Conservation (phyloP, 2,329 filamentous ascomycete genomes). For the Rhynchosporium agropyri region DNA sequence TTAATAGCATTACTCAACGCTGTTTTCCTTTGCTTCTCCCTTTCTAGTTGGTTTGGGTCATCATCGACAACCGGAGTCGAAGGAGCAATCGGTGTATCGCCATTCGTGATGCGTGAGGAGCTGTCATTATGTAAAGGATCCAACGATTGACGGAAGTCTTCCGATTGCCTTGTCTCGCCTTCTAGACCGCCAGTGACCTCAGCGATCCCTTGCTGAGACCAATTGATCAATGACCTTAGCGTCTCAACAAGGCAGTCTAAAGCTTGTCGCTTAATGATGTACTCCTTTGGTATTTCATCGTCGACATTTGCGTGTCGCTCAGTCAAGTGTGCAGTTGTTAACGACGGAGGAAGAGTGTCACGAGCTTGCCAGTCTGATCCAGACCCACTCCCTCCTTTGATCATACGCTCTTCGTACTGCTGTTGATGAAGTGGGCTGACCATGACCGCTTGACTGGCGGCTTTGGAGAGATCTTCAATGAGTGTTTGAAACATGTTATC, state of each 20-base stretch:
- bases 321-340: conserved; percentile 58
- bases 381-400: conserved; percentile 54
- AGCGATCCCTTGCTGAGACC: conserved; percentile 70
- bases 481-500: conserved; percentile 97
- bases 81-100: conserved; percentile 57
- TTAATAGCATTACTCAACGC: conserved; percentile 85
- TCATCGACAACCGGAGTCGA: conserved; percentile 78
- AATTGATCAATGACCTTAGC: conserved; percentile 86
- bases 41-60: conserved; percentile 92
- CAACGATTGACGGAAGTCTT: conserved; percentile 69
- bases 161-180: conserved; percentile 57
- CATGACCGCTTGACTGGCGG: conserved; percentile 77
- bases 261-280: conserved; percentile 86
- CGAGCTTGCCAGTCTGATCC: conserved; percentile 82
- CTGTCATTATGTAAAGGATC: conserved; percentile 68
- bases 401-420: conserved; percentile 78
- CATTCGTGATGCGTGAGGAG: conserved; percentile 60
- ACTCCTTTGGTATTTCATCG: conserved; percentile 80
- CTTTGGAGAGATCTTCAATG: conserved; percentile 89
- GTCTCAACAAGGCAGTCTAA: conserved; percentile 88
- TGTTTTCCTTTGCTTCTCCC: conserved; percentile 90
- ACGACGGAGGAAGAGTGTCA: conserved; percentile 81
- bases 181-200: conserved; percentile 59
- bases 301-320: conserved; percentile 58
- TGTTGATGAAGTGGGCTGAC: conserved; percentile 80